These are phyloP conservation scores for Hyphodiscus hymeniophilus DNA, from an alignment of 495 filamentous ascomycete species.

Conservation along the genomic window DNA sequence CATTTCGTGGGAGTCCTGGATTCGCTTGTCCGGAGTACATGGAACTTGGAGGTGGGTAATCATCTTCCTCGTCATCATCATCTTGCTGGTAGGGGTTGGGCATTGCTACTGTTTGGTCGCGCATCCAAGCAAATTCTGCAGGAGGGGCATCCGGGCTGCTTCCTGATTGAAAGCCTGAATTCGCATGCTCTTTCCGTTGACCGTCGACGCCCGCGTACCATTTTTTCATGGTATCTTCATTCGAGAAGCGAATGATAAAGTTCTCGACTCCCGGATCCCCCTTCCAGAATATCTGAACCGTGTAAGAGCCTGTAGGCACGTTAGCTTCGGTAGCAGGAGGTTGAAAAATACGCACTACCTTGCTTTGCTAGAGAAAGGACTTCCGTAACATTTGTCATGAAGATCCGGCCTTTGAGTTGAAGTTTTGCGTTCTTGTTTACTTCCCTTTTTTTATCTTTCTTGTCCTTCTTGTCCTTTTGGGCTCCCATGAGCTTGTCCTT, in stretches of 20 bases:
- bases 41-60: conserved; percentile 13
- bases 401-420: conserved; percentile 93
- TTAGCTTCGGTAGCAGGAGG: conserved; percentile 14
- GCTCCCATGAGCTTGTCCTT: conserved; percentile 50
- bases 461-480: conserved; percentile 62
- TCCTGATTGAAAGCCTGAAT: conserved; percentile 5
- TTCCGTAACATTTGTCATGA: conserved; percentile 98
- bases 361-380: conserved; percentile 74
- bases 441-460: conserved; percentile 61
- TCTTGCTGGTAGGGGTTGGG: conserved; percentile 80
- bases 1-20: conserved; percentile 58
- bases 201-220: conserved; percentile 63
- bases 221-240: conserved; percentile 85
- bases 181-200: conserved; percentile 44
- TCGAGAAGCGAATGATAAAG: conserved; percentile 85
- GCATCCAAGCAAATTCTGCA: conserved; percentile 73
- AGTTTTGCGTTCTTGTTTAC: conserved; percentile 66
- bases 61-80: conserved; percentile 68
- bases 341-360: conserved; percentile 43
- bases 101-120: conserved; percentile 45
- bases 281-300: conserved; percentile 97
- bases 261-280: conserved; percentile 94
- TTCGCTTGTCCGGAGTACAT: conserved; percentile 12
- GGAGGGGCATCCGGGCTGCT: conserved; percentile 28
- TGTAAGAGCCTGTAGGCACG: conserved; percentile 62